phyloP scores from a whole-genome alignment of 1,284 basidiomycete genomes.

The Sphaerobolus stellatus region DNA sequence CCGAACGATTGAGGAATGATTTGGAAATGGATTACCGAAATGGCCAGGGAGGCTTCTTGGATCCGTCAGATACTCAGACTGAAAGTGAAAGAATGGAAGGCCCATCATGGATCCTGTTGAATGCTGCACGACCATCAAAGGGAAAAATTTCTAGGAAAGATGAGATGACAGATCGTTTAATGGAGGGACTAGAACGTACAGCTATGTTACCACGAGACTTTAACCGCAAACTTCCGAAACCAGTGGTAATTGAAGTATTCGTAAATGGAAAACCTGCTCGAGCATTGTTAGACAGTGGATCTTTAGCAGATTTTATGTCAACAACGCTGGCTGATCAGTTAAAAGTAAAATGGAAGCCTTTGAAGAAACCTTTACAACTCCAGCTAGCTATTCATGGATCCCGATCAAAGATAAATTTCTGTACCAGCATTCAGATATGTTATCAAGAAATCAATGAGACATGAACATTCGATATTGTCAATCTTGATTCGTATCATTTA shows the following conservation, averaged over 20 bases:
- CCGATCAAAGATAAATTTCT: slow-evolving; percentile 27
- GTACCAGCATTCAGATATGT: slow-evolving; percentile 17
- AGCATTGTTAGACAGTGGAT: slow-evolving; percentile 15
- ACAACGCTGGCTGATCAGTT: slow-evolving; percentile 8
- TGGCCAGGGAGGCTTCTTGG: too few species aligned
- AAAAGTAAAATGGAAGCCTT: neutral
- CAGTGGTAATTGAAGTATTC: slow-evolving; percentile 8
- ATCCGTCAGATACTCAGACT: neutral
- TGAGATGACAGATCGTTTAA: neutral
- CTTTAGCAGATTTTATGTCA: slow-evolving; percentile 15
- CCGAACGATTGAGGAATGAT: neutral
- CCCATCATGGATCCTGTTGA: neutral
- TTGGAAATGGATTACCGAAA: neutral
- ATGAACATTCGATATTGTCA: slow-evolving; percentile 31
- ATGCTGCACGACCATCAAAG: neutral
- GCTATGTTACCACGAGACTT: neutral
- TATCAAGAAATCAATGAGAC: slow-evolving; percentile 31
- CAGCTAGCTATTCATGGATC: slow-evolving; percentile 33
- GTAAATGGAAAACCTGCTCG: slow-evolving; percentile 12
- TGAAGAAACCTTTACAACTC: slow-evolving; percentile 28
- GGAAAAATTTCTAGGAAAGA: neutral
- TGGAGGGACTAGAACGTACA: neutral
- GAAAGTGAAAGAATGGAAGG: neutral
- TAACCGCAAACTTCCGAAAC: slow-evolving; percentile 2
- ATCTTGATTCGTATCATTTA: slow-evolving; percentile 27